Evolutionary conservation across 1,284 basidiomycete species (phyloP).

Genomic region (Ustanciosporium gigantosporum): DNA sequence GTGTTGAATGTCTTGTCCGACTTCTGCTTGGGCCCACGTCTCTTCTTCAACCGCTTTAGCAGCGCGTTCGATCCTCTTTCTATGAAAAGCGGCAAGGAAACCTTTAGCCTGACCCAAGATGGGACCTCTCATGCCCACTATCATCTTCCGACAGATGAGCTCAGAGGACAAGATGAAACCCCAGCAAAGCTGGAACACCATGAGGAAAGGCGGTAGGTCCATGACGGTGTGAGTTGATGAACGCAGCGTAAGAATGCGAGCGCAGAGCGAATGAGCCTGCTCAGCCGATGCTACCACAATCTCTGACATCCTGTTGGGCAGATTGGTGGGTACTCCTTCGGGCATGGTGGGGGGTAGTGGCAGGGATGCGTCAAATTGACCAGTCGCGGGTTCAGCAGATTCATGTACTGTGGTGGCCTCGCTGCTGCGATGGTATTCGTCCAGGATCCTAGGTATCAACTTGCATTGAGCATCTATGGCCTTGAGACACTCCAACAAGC

Average conservation of each 20-base stretch:
- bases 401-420: no score
- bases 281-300: conserved; percentile 79
- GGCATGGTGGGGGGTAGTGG: conserved; percentile 34
- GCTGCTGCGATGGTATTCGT: conserved; percentile 52
- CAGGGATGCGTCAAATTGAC: not conserved
- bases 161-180: conserved; percentile 85
- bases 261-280: conserved; percentile 77
- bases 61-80: conserved; percentile 75
- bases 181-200: conserved; percentile 83
- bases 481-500: conserved; percentile 73
- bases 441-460: conserved; percentile 70
- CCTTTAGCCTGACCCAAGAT: conserved; percentile 72
- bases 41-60: conserved; percentile 91
- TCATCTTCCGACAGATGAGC: conserved; percentile 81
- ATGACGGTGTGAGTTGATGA: conserved; percentile 71
- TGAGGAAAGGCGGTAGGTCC: conserved; percentile 74
- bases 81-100: conserved; percentile 85
- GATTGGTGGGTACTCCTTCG: conserved; percentile 56
- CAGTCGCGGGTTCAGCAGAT: no score
- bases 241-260: conserved; percentile 76
- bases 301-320: conserved; percentile 67
- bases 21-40: conserved; percentile 80
- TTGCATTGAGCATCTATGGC: conserved; percentile 72
- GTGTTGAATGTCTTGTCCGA: conserved; percentile 71
- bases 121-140: conserved; percentile 74